Base-by-base conservation (phyloP, 768 basidiomycete species). In the Kwoniella newhampshirensis region DNA sequence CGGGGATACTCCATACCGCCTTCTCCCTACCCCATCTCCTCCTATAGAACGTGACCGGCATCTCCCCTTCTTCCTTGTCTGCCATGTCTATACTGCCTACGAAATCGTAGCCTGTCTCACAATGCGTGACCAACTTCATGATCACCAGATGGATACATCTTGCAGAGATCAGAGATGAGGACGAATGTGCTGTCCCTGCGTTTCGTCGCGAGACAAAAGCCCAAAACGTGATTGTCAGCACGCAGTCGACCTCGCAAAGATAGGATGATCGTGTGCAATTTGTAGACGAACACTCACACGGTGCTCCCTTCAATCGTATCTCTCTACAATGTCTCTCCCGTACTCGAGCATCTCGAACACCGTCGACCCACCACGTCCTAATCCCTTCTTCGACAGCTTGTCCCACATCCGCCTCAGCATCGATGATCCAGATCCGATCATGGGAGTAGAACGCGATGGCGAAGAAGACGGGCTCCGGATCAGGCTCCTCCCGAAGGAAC, bases 381-480 rank as follows among this genome's bases (percentile, higher is more conserved):
- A 72, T 69, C 7, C 67, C 68, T 49, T 67, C 60, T 45, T 72
- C 70, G 7, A 72, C 40, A 3, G 59, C 60, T 42, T 72, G 55
- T 3, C 70, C 70, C 1, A 72, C 61, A 35, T 72, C 70, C 4
- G 70, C 70, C 36, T 70, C 69, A n/a, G 70, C 64, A 35, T 72
- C 70, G 48, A 72, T 72, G 28, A 72, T 69, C 70, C 70, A 72
- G 25, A 72, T 59, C 35, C 66, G 47, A 36, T 72, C 70, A 46
- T 46, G 50, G 2, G 63, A 65, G 51, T 69, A 59, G 47, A 72
- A 72, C 11, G 65, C 70, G 0, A 72, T 66, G 1, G 65, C 60
- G 58, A 72, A 69, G 59, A 72, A 65, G 39, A 67, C 56, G 0
- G 70, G 65, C n/a, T 72, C 70, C 17, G 70, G 70, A 46, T 72